These are phyloP conservation scores for Evansstolkia leycettana DNA, from an alignment of 495 filamentous ascomycete genomes.

Conservation along the genomic window DNA sequence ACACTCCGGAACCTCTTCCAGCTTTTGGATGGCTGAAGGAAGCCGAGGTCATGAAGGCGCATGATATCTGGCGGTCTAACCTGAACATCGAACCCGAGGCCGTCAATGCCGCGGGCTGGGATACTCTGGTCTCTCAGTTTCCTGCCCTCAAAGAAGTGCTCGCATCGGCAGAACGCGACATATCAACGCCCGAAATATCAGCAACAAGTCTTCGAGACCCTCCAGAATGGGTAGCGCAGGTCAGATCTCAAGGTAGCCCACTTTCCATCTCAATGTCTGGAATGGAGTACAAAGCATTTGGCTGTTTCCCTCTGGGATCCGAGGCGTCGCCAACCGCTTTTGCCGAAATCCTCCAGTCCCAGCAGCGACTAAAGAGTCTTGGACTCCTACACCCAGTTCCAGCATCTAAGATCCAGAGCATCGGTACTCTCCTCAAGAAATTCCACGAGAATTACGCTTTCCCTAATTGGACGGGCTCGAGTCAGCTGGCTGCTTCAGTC, in stretches of 20 bases:
- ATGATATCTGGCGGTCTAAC: conserved; percentile 39
- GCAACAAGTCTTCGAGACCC: conserved; percentile 16
- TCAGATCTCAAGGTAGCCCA: conserved; percentile 29
- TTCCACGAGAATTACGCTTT: conserved; percentile 18
- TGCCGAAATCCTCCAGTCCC: conserved; percentile 35
- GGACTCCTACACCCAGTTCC: conserved; percentile 35
- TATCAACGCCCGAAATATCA: conserved; percentile 3
- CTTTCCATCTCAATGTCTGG: conserved; percentile 38
- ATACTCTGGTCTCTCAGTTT: conserved; percentile 15
- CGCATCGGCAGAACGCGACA: conserved; percentile 12
- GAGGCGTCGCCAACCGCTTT: conserved; percentile 31
- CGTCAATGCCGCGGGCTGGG: conserved; percentile 13
- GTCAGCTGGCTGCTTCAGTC: conserved; percentile 14
- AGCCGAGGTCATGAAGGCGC: conserved; percentile 34
- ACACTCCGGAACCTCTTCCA: conserved; percentile 31
- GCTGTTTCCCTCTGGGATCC: conserved; percentile 45
- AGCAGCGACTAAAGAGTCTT: conserved; percentile 33
- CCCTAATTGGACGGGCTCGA: conserved; percentile 5
- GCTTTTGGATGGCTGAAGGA: conserved; percentile 48
- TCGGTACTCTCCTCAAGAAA: conserved; percentile 17
- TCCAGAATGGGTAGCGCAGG: conserved; percentile 27
- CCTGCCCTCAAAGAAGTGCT: conserved; percentile 16
- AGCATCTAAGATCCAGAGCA: conserved; percentile 18
- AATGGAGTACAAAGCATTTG: conserved; percentile 31
- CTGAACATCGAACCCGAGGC: conserved; percentile 13